Evolutionary conservation across 176 grass and related monocot genomes (phyloP).

Genomic region (Elaeis guineensis): DNA sequence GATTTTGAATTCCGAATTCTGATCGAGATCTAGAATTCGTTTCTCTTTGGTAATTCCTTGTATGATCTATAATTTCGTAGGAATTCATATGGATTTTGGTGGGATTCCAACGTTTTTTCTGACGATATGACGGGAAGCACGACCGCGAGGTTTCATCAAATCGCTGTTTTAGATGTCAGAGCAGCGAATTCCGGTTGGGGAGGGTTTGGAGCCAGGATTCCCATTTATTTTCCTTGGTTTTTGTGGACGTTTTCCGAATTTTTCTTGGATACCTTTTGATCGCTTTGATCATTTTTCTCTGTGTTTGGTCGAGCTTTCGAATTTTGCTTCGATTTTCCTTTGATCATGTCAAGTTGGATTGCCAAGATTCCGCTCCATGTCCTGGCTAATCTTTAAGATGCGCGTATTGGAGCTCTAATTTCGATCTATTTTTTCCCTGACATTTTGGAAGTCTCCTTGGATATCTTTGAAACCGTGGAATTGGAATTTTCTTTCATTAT

Average conservation of each 20-base stretch:
- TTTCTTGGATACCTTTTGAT: neutral
- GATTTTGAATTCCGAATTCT: neutral
- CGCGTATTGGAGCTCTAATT: neutral
- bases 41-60: neutral
- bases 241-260: neutral
- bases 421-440: neutral
- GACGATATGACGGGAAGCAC: conserved; percentile 16
- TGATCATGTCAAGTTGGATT: too few species aligned
- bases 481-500: neutral
- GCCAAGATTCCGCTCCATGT: neutral
- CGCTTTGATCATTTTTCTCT: neutral
- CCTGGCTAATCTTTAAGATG: neutral
- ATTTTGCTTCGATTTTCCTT: too few species aligned
- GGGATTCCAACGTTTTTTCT: neutral
- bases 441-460: neutral
- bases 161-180: conserved; percentile 40
- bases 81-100: neutral
- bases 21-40: conserved; percentile 12
- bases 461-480: neutral
- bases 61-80: neutral
- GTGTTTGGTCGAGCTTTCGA: too few species aligned
- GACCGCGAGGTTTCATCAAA: neutral
- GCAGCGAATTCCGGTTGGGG: neutral
- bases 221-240: neutral
- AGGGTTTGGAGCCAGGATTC: neutral